Base-by-base conservation (phyloP, 2,329 filamentous ascomycete species). In the Paracoccidioides lutzii region DNA sequence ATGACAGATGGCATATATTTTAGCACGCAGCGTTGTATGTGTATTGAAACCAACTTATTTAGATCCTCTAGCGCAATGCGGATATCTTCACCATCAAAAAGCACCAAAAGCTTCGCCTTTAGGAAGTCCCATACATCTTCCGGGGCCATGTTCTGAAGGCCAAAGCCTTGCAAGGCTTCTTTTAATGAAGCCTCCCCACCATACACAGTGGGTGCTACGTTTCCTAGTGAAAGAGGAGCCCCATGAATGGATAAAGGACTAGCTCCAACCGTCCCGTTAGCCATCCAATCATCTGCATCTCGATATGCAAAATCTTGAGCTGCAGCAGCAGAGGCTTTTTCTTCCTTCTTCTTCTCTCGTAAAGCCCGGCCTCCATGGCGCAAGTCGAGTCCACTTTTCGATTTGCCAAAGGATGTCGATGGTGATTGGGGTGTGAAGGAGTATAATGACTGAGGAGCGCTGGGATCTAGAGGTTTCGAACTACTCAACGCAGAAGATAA, bases 301-400 rank as follows among this genome's bases (percentile, higher is more conserved):
- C 57, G 54, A 32, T 55, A 51, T n/a, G 51, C 49, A 40, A 58
- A 56, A 32, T 59, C 59, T 4, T 59, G 56, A 5, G 58, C 57
- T 15, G 56, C 57, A 22, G 64, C 60, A 54, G 61, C 59, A 15
- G 63, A 59, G 28, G 61, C 58, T 61, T 83, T 82, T 60, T 88
- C 85, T 59, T 87, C 84, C 61, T 85, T 84, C 68, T 85, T 86
- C 75, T 91, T 95, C 66, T 95, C 89, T 41, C 87, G 80, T 48
- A 90, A 71, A 5, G 84, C 86, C 44, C 85, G 80, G 1, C 84
- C 87, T 44, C 85, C 88, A 71, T 91, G 87, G 53, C 88, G 78
- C 32, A 91, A 73, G 69, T 91, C 88, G 45, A 91, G 75, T 0
- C 86, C 87, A 57, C 87, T 91, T 65, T 93, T 87, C 3, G 85